Percentiles rank a stretch among this genome's conserved stretches.
These are phyloP conservation scores for Phytophthora uliginosa DNA, from an alignment of 352 stramenopile species.

Conservation along the genomic window DNA sequence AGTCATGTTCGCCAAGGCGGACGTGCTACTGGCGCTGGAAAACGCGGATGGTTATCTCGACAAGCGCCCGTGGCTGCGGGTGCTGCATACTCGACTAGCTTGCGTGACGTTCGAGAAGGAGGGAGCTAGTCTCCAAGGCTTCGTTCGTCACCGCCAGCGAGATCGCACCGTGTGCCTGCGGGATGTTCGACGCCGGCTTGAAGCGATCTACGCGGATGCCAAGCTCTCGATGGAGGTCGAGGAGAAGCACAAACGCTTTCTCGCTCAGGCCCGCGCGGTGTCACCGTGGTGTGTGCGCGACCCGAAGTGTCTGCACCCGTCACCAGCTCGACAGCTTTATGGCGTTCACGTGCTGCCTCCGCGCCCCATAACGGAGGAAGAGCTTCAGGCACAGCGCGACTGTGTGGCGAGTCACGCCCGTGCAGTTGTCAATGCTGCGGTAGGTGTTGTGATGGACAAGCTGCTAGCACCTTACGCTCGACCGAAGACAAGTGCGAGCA, in stretches of 20 bases:
- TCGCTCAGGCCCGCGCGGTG: conserved; percentile 47
- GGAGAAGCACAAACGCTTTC: conserved; percentile 51
- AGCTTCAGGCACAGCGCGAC: conserved; percentile 48
- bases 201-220: conserved; percentile 49
- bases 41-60: conserved; percentile 47
- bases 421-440: conserved; percentile 42
- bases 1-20: conserved; percentile 61
- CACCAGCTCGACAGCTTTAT: conserved; percentile 59
- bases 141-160: conserved; percentile 60
- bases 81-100: conserved; percentile 61
- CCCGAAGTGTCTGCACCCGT: conserved; percentile 48
- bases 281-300: conserved; percentile 77
- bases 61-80: conserved; percentile 67
- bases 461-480: conserved; percentile 32
- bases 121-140: conserved; percentile 50
- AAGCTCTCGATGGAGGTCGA: conserved; percentile 43
- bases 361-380: conserved; percentile 49
- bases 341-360: conserved; percentile 57
- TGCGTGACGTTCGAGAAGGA: conserved; percentile 73
- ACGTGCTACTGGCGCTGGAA: conserved; percentile 63
- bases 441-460: conserved; percentile 49
- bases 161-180: conserved; percentile 53
- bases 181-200: conserved; percentile 33
- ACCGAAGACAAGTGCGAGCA: conserved; percentile 14
- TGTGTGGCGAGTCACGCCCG: conserved; percentile 34